These are phyloP conservation scores for Diaporthe humulicola DNA, from an alignment of 2,329 filamentous ascomycete genomes.

Conservation along the genomic window DNA sequence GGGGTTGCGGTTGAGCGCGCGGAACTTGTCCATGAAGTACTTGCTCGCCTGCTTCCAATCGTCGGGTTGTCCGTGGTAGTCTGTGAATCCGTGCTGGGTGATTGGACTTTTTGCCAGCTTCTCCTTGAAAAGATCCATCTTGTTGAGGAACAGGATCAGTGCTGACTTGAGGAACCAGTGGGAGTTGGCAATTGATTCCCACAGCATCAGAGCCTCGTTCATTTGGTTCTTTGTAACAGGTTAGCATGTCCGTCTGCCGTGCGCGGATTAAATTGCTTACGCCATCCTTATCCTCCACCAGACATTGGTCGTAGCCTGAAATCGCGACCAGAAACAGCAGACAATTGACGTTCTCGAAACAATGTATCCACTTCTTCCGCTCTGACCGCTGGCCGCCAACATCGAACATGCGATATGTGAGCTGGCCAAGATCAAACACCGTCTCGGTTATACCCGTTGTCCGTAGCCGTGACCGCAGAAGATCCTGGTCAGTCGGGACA, in stretches of 20 bases:
- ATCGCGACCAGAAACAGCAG: constrained; percentile 95
- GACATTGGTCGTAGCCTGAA: constrained; percentile 95
- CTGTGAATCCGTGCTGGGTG: constrained; percentile 80
- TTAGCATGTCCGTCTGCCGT: constrained; percentile 41
- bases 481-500: constrained; percentile 93
- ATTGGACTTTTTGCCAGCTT: constrained; percentile 81
- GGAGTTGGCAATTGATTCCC: constrained; percentile 87
- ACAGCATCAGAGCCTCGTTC: constrained; percentile 89
- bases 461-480: constrained; percentile 88
- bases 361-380: constrained; percentile 98
- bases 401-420: constrained; percentile 98
- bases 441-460: constrained; percentile 98
- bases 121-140: constrained; percentile 87
- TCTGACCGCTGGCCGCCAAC: constrained; percentile 93
- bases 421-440: constrained; percentile 89
- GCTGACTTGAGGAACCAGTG: constrained; percentile 88
- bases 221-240: constrained; percentile 80
- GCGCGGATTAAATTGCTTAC: constrained; percentile 64
- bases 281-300: constrained; percentile 96
- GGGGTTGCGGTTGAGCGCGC: constrained; percentile 78
- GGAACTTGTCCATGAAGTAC: constrained; percentile 87
- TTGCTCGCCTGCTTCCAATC: constrained; percentile 82
- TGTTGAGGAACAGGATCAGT: constrained; percentile 88
- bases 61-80: constrained; percentile 79
- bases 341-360: constrained; percentile 94